Evolutionary conservation across 1,284 basidiomycete genomes (phyloP), one percentile per base, ranked within the genome.

Genomic region (Serendipita sp.): DNA sequence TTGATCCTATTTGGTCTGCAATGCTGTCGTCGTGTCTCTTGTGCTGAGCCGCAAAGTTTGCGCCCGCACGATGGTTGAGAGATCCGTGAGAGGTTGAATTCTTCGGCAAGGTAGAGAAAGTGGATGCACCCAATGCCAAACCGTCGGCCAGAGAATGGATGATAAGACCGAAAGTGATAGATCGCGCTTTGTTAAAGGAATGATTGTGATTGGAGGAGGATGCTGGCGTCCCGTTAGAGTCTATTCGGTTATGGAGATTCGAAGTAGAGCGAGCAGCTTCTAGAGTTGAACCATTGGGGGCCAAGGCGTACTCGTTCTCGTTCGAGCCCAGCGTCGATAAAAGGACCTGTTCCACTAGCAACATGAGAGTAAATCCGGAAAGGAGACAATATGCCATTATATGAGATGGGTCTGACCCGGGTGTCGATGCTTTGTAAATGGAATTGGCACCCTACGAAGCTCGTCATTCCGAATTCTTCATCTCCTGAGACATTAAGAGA

Each of bases 141-240:
- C 93, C 93, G 72, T 97, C 93, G 0, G 92, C 88, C 35, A 93
- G 77, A 1, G 86, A 89, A 70, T 96, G 93, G 43, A 93, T 81
- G 42, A 91, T 79, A 50, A 96, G 75, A 0, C 93, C 93, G 3
- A 95, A 72, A 0, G 91, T 91, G 43, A 93, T 58, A 8, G 53
- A 58, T 35, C 32, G 22, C 8, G 64, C 6, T 60, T 62, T 34
- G 38, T 32, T 49, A 8, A n/a, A 65, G 61, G 64, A 67, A 69
- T 42, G 68, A 68, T 32, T 69, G 72, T 10, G 73, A 71, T 0
- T 69, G 70, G 61, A 72, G 67, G 32, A 70, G 26, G 49, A n/a
- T 29, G 1, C 32, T 58, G 53, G 53, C 4, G 34, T 29, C 1
- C 53, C 34, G 34, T 58, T 35, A 22, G 53, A 58, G 34, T 58